Evolutionary conservation across 345 rosid genomes (phyloP).

Genomic region (Theobroma cacao): DNA sequence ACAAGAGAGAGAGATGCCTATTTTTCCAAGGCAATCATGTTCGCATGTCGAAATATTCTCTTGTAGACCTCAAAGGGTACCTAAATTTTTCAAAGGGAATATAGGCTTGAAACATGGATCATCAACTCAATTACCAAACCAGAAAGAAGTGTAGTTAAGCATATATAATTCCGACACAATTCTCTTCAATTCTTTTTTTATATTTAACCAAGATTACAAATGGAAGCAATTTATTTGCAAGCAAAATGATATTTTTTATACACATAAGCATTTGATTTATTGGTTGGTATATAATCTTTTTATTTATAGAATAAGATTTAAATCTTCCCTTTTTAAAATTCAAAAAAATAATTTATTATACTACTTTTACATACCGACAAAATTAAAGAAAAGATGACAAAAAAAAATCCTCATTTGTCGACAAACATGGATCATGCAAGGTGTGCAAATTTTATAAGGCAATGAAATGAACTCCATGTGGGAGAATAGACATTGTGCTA

Average conservation of each 20-base stretch:
- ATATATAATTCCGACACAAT: not conserved
- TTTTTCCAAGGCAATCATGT: slow-evolving; percentile 17
- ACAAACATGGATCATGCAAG: not conserved
- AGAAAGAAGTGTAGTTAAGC: not conserved
- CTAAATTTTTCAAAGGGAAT: not conserved
- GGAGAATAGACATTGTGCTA: not conserved
- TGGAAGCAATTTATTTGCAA: too few species aligned
- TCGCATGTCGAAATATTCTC: slow-evolving; percentile 23
- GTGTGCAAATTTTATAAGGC: not conserved
- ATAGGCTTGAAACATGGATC: not conserved
- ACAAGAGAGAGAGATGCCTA: not conserved
- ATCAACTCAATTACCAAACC: not conserved
- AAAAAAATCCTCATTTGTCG: not conserved
- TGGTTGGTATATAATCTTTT: too few species aligned
- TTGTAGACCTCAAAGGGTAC: not conserved
- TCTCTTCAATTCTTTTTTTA: not conserved
- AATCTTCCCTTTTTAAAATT: too few species aligned
- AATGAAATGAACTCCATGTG: not conserved
- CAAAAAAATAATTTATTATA: too few species aligned
- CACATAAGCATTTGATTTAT: too few species aligned
- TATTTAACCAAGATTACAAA: too few species aligned
- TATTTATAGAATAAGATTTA: too few species aligned
- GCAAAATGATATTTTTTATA: too few species aligned
- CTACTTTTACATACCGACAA: not conserved
- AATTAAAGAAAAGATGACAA: not conserved